Conservation (phyloP, 306 rosid genomes). For the Castanea sativa region DNA sequence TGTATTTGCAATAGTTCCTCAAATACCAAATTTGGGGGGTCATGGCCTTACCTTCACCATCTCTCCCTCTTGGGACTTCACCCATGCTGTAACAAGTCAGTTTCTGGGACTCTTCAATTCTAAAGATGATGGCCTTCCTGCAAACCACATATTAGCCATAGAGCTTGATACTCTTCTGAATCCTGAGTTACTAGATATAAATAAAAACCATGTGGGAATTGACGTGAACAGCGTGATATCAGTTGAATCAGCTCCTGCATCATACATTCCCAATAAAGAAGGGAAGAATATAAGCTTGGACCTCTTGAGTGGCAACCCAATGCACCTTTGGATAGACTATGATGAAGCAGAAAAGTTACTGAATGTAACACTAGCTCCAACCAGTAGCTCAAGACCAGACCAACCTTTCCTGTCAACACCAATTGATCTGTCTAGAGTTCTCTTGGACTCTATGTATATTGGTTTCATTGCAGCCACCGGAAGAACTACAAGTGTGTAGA, state of each 20-base stretch:
- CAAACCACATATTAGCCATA: constrained; percentile 32
- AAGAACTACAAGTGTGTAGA: background rate
- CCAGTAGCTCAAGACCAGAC: constrained; percentile 8
- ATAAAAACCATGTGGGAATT: constrained; percentile 25
- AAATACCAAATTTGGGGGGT: background rate
- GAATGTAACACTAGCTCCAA: constrained; percentile 23
- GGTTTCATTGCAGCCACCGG: constrained; percentile 41
- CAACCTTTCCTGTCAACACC: constrained; percentile 17
- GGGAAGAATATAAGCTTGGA: constrained; percentile 1
- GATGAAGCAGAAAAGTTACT: background rate
- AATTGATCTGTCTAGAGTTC: background rate
- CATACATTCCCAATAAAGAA: background rate
- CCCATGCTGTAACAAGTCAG: background rate
- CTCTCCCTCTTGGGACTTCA: constrained; percentile 20
- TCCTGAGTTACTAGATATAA: background rate
- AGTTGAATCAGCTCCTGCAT: background rate
- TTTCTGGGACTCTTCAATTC: background rate
- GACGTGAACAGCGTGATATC: constrained; percentile 30
- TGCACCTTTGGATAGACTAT: constrained; percentile 8
- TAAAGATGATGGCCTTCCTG: background rate
- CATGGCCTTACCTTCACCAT: constrained; percentile 32
- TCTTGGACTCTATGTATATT: constrained; percentile 26
- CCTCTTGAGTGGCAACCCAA: constrained; percentile 22
- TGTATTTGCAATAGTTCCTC: background rate
- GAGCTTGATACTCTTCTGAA: constrained; percentile 14